Base-by-base conservation (phyloP, 1,284 basidiomycete species). In the Irpex sp. region DNA sequence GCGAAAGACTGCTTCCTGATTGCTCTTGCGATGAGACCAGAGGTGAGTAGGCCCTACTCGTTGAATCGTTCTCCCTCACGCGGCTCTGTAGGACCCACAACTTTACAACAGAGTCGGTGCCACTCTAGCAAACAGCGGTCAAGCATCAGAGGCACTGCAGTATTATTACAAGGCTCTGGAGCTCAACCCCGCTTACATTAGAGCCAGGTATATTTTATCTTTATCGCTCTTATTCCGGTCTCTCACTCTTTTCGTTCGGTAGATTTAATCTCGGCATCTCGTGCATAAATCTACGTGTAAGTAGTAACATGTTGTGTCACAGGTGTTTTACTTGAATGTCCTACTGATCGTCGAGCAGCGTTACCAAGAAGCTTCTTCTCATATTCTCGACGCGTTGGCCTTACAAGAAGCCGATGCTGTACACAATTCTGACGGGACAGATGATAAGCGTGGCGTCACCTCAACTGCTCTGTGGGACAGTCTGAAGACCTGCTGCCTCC, bases 41-140 rank as follows among this genome's bases (percentile, higher is more conserved):
- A 95, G 66, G 94, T 96, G 71, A 63, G 86, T 58, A 19, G 56
- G 11, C 7, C 17, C 51, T 60, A 47, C n/a, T 19, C 44, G 15
- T 37, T 11, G 40, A 11, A 15, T 9, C 26, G 8, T 37, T 51
- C 56, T 52, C 37, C 17, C 47, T 17, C 17, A 9, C 13, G 31
- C 9, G 56, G 4, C 52, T 60, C 17, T 15, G 48, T 59, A 96
- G 92, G 97, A 99, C 73, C 98, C 94, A 92, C 79, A 97, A 57
- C 77, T 99, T 66, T 98, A 96, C 78, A 99, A 99, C 74, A 88
- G 97, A 26, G 92, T 98, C 31, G 97, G 97, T 13, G 97, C 97
- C 15, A 98, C 96, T 1, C 87, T 98, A 73, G 96, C 96, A 56
- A 99, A 99, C 74, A 92, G 87, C 68, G 96, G 97, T 0, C 83